phyloP scores from a whole-genome alignment of 306 rosid genomes.

The Cercis canadensis region DNA sequence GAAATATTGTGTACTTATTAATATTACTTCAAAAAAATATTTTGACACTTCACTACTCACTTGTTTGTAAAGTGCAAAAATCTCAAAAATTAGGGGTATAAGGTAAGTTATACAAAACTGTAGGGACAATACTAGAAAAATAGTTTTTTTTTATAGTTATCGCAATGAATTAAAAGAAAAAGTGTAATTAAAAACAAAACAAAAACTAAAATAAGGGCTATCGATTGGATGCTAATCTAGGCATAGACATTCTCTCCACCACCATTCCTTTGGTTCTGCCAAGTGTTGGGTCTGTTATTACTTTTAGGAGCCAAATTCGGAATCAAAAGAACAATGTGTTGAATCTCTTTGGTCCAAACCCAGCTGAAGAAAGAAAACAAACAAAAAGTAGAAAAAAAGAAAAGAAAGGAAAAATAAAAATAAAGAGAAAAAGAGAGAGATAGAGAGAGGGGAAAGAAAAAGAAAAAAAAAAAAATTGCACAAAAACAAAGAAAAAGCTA shows the following conservation, averaged over 20 bases:
- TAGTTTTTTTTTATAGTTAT: too few species aligned
- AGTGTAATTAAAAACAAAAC: neutral
- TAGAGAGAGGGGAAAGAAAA: neutral
- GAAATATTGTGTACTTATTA: too few species aligned
- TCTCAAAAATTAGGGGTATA: too few species aligned
- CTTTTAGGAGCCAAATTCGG: slow-evolving; percentile 75
- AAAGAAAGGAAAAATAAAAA: neutral
- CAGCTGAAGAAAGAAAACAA: slow-evolving; percentile 41
- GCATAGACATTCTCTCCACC: slow-evolving; percentile 39
- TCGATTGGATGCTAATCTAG: slow-evolving; percentile 43
- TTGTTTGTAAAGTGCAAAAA: too few species aligned
- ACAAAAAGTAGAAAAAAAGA: neutral
- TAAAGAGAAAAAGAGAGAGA: neutral
- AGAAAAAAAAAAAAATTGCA: neutral
- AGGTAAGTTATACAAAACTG: too few species aligned
- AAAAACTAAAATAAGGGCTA: slow-evolving; percentile 39
- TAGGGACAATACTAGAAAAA: too few species aligned
- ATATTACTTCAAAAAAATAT: too few species aligned
- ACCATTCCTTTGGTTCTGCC: slow-evolving; percentile 46
- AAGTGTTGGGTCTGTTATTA: slow-evolving; percentile 64
- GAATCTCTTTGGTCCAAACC: slow-evolving; percentile 53
- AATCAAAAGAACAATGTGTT: slow-evolving; percentile 46
- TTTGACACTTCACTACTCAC: too few species aligned
- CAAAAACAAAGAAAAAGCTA: slow-evolving; percentile 43
- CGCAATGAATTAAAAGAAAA: too few species aligned